Conservation (phyloP, 495 filamentous ascomycete species). For the Podospora pseudocomata region DNA sequence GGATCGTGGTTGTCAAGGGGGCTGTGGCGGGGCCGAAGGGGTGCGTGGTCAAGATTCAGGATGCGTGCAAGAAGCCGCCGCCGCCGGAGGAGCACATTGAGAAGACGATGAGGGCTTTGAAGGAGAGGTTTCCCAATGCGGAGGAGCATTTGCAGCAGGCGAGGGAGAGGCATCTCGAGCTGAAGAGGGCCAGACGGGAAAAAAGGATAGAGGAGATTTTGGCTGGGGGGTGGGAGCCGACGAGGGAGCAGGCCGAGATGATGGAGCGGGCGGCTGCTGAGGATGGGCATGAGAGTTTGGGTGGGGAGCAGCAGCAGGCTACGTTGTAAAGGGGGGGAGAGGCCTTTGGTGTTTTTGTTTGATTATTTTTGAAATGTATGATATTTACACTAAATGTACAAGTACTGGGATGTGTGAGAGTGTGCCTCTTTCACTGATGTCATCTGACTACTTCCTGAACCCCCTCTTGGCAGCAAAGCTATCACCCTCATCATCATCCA, state of each 20-base stretch:
- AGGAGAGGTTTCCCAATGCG: constrained; percentile 40
- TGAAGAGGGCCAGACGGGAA: constrained; percentile 42
- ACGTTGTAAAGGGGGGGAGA: constrained; percentile 10
- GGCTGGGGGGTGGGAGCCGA: constrained; percentile 9
- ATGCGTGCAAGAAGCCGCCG: constrained; percentile 89
- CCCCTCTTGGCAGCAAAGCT: constrained; percentile 36
- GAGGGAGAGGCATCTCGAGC: constrained; percentile 36
- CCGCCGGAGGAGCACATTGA: constrained; percentile 53
- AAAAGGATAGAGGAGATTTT: constrained; percentile 32
- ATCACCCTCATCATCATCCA: constrained; percentile 36
- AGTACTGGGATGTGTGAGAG: constrained; percentile 3
- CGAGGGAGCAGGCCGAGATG: constrained; percentile 16
- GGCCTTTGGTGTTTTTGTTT: neutral
- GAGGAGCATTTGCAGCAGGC: constrained; percentile 38
- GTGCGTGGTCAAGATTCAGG: constrained; percentile 76
- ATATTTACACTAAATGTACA: constrained; percentile 14
- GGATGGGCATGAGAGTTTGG: constrained; percentile 4
- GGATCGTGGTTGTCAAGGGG: constrained; percentile 84
- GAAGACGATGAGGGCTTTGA: constrained; percentile 30
- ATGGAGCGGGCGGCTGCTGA: constrained; percentile 12
- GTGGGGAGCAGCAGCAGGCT: constrained; percentile 5
- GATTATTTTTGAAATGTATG: constrained; percentile 5
- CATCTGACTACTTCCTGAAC: constrained; percentile 36
- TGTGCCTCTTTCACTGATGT: neutral
- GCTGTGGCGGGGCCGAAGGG: constrained; percentile 81